Base-by-base conservation (phyloP, 176 grass and related monocot species). In the Carex kokanica region DNA sequence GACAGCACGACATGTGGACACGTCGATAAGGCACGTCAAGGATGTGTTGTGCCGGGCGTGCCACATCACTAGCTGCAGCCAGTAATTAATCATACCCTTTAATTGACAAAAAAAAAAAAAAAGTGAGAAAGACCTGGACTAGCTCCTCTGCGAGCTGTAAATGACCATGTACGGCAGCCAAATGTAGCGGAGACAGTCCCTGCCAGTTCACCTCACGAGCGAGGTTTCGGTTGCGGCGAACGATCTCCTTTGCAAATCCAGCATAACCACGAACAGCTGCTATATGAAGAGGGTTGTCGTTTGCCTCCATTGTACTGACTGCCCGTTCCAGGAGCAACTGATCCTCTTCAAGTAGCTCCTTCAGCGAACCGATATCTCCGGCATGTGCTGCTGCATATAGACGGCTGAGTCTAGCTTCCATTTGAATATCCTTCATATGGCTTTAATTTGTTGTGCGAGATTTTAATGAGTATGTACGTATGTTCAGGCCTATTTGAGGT, bases 201-300 rank as follows among this genome's bases (percentile, higher is more conserved):
- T 86, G 53, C 8, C 14, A 13, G 56, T 86, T 86, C 4, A 52
- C 10, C 27, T 80, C 58, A 5, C 5, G 14, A 0, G 59, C 59
- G 23, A 86, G 59, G 6, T 57, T n/a, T 3, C 21, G 74, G 0
- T 67, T 80, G 14, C 18, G 5, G 3, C 8, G 1, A 9, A 86
- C 34, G 43, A 86, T 80, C 24, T 86, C 58, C 5, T n/a, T n/a
- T n/a, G 38, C 60, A 14, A 86, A 69, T n/a, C 32, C 74, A 32
- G 74, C 32, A 53, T 86, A 58, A 6, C 84, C 84, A 6, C 51
- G 73, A 45, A 74, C 0, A 3, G 45, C 84, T 15, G 60, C 60
- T 4, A 80, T 69, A 66, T 86, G 74, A 6, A 86, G 84, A 23
- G 74, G 84, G 21, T 74, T 68, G 47, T 85, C 66, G 9, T 14